Conservation (phyloP, 371 early-diverging fungal species). For the Gilbertella persicaria region DNA sequence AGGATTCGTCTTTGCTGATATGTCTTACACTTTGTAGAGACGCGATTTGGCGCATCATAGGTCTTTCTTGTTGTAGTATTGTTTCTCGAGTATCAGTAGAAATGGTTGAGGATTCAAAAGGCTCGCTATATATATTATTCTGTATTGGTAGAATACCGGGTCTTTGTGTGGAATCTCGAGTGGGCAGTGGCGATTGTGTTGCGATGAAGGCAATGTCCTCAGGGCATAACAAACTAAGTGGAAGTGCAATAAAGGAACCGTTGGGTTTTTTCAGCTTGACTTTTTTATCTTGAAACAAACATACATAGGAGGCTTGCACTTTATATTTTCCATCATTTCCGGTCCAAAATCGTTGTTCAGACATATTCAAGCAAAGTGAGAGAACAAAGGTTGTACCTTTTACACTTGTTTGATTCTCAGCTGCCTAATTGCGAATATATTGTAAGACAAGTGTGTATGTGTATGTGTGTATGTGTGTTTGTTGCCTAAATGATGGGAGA, state of each 20-base stretch:
- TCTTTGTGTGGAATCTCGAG: not conserved
- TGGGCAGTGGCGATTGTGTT: constrained; percentile 5
- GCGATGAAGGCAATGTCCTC: constrained; percentile 39
- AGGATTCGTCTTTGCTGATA: constrained; percentile 24
- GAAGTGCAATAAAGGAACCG: constrained; percentile 40
- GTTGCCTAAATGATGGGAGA: too few relatives aligned
- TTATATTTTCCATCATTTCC: constrained; percentile 44
- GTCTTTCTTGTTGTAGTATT: not conserved
- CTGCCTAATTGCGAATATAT: too few relatives aligned
- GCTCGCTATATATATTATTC: too few relatives aligned
- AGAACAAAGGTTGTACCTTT: too few relatives aligned
- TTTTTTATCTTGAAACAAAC: constrained; percentile 41
- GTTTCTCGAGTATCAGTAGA: not conserved
- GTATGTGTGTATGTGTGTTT: too few relatives aligned
- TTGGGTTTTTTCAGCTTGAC: constrained; percentile 40
- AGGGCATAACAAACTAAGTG: constrained; percentile 34
- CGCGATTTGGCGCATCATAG: not conserved
- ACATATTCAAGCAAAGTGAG: too few relatives aligned
- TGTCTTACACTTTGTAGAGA: constrained; percentile 16
- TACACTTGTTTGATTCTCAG: too few relatives aligned
- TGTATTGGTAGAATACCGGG: too few relatives aligned
- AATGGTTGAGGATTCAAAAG: too few relatives aligned
- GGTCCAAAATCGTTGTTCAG: constrained; percentile 37
- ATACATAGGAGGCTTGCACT: constrained; percentile 36
- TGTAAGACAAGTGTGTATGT: too few relatives aligned